phyloP scores from a whole-genome alignment of 1,284 basidiomycete genomes.

The Gymnopus androsaceus region DNA sequence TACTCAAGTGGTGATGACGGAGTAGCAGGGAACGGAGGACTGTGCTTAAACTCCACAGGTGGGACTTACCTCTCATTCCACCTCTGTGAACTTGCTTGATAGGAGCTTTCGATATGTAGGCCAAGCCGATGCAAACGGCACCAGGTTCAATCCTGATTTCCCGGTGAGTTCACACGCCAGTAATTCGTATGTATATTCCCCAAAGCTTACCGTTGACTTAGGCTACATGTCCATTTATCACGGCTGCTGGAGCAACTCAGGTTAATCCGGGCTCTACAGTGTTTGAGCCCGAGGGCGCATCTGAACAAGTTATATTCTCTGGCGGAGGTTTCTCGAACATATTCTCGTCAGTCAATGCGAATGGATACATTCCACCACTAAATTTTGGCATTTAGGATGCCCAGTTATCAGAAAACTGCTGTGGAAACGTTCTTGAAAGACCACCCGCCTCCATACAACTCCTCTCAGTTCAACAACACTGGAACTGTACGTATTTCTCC shows the following conservation, averaged over 20 bases:
- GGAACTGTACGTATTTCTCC: slow-evolving; percentile 34
- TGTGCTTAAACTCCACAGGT: slow-evolving; percentile 47
- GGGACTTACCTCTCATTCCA: slow-evolving; percentile 8
- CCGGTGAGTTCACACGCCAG: slow-evolving; percentile 30
- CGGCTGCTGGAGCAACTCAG: slow-evolving; percentile 57
- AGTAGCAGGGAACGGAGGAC: slow-evolving; percentile 41
- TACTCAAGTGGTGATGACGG: slow-evolving; percentile 55
- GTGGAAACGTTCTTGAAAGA: slow-evolving; percentile 33
- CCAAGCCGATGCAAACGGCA: slow-evolving; percentile 28
- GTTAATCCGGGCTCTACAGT: slow-evolving; percentile 41
- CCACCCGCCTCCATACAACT: slow-evolving; percentile 43
- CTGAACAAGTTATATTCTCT: slow-evolving; percentile 39
- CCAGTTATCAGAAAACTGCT: slow-evolving; percentile 16
- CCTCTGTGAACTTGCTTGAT: not conserved
- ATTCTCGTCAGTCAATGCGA: slow-evolving; percentile 26
- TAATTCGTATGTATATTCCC: slow-evolving; percentile 3
- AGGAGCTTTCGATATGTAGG: too few species aligned
- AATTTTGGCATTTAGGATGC: slow-evolving; percentile 33
- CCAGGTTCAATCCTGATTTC: slow-evolving; percentile 45
- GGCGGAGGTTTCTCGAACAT: slow-evolving; percentile 57
- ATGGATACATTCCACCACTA: slow-evolving; percentile 23
- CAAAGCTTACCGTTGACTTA: slow-evolving; percentile 22
- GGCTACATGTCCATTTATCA: slow-evolving; percentile 53
- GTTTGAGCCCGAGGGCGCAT: slow-evolving; percentile 40
- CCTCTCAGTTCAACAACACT: slow-evolving; percentile 50